These are phyloP conservation scores for Nitzschia sp. DNA, from an alignment of 108 stramenopile species.

Conservation along the genomic window DNA sequence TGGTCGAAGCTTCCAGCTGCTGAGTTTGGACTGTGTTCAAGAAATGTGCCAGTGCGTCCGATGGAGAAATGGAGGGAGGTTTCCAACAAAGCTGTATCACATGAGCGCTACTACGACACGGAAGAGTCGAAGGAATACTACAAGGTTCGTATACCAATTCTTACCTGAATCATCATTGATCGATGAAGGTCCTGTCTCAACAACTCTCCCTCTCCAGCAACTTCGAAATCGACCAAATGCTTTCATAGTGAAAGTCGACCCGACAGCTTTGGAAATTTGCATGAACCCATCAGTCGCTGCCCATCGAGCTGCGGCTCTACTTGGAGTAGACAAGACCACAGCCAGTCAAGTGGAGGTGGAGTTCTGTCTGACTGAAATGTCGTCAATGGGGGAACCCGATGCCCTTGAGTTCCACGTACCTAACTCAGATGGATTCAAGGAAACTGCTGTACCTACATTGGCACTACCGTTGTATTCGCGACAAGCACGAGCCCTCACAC, in stretches of 20 bases:
- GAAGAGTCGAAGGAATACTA: slow-evolving; percentile 50
- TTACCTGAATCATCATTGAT: not conserved
- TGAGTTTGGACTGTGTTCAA: slow-evolving; percentile 37
- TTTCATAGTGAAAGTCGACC: slow-evolving; percentile 47
- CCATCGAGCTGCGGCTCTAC: slow-evolving; percentile 49
- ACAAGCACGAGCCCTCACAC: slow-evolving; percentile 66
- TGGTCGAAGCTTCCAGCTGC: slow-evolving; percentile 39
- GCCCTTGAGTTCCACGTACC: slow-evolving; percentile 48
- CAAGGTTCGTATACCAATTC: slow-evolving; percentile 25
- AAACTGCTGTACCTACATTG: slow-evolving; percentile 39
- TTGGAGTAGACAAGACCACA: slow-evolving; percentile 37
- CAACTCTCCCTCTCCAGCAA: not conserved
- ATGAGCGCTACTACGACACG: slow-evolving; percentile 41
- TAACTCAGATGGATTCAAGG: slow-evolving; percentile 38
- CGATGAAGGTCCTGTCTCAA: not conserved
- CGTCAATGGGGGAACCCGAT: slow-evolving; percentile 56
- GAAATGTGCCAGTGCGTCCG: slow-evolving; percentile 40
- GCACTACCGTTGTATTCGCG: slow-evolving; percentile 53
- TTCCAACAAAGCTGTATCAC: slow-evolving; percentile 12
- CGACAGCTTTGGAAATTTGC: slow-evolving; percentile 34
- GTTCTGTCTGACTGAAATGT: slow-evolving; percentile 44
- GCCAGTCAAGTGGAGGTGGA: slow-evolving; percentile 31
- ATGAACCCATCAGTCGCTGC: slow-evolving; percentile 62
- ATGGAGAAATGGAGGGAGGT: slow-evolving; percentile 35
- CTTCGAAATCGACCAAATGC: slow-evolving; percentile 45